A percentile compares a stretch with the other conserved stretches of the same genome.
Evolutionary conservation across 768 basidiomycete genomes (phyloP).

Genomic region (Pulveroboletus sp.): DNA sequence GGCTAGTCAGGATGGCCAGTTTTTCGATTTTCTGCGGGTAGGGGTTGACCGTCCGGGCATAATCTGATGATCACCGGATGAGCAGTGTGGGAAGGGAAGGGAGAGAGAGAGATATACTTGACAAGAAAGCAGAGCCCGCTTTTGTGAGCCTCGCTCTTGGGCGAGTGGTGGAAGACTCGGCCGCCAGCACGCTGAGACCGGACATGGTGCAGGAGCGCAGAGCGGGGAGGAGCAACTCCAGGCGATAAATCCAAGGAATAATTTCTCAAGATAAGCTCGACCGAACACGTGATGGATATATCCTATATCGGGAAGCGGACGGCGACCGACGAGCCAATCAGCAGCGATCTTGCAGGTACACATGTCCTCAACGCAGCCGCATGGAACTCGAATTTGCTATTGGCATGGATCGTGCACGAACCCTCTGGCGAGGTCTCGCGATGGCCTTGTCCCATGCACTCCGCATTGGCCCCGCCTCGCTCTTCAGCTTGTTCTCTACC

Average conservation of each 20-base stretch:
- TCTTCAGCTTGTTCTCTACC: constrained; percentile 57
- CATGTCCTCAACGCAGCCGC: constrained; percentile 12
- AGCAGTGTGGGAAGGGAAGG: background rate
- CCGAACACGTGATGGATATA: constrained; percentile 4
- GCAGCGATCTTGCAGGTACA: background rate
- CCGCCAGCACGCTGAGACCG: background rate
- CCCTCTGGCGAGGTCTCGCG: background rate
- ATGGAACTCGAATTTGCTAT: constrained; percentile 2
- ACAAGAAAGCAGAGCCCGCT: constrained; percentile 3
- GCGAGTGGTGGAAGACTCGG: constrained; percentile 4
- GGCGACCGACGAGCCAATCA: background rate
- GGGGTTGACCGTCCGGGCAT: constrained; percentile 10
- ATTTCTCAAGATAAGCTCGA: too few relatives aligned
- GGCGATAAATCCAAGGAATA: too few relatives aligned
- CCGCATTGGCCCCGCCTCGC: constrained; percentile 50
- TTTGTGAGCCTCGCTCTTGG: background rate
- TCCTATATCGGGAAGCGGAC: constrained; percentile 15
- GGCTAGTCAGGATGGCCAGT: constrained; percentile 3
- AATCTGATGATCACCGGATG: constrained; percentile 12
- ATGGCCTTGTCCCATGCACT: constrained; percentile 49
- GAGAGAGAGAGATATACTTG: background rate
- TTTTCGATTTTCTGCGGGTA: constrained; percentile 16
- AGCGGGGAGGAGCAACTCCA: too few relatives aligned
- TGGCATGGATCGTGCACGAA: constrained; percentile 26
- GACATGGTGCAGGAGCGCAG: background rate